Evolutionary conservation across 1,139 yeast species (phyloP).

Genomic region (Kodamaea arcana): DNA sequence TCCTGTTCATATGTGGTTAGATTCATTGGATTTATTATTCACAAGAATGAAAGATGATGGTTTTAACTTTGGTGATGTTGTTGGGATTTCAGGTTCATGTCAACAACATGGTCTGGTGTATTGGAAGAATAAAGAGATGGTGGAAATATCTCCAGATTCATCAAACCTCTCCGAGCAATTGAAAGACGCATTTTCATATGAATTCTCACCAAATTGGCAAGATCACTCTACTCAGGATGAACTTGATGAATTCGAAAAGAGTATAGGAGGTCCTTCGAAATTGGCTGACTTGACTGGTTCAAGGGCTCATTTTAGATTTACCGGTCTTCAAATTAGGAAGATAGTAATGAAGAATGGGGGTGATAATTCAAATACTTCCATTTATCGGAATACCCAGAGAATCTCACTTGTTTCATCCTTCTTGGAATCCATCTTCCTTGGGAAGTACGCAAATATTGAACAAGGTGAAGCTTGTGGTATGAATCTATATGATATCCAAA

Average conservation of each 20-base stretch:
- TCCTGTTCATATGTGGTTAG: constrained; percentile 91
- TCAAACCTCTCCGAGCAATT: constrained; percentile 52
- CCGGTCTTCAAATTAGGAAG: constrained; percentile 85
- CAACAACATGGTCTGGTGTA: constrained; percentile 92
- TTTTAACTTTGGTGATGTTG: constrained; percentile 60
- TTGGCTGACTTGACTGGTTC: constrained; percentile 77
- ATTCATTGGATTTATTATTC: constrained; percentile 68
- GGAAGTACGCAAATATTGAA: constrained; percentile 62
- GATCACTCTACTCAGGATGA: constrained; percentile 83
- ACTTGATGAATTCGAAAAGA: constrained; percentile 55
- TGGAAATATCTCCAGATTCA: constrained; percentile 3
- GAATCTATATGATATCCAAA: constrained; percentile 70
- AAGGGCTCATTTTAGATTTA: constrained; percentile 83
- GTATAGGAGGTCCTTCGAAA: constrained; percentile 50
- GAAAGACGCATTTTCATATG: constrained; percentile 51
- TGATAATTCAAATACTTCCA: constrained; percentile 34
- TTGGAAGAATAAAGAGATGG: constrained; percentile 36
- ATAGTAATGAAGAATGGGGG: constrained; percentile 55
- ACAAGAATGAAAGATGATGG: constrained; percentile 45
- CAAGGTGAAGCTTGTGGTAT: constrained; percentile 90
- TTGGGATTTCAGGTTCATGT: constrained; percentile 78
- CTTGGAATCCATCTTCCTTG: constrained; percentile 66
- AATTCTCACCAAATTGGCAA: constrained; percentile 88
- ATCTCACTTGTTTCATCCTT: constrained; percentile 80
- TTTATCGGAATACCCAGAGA: constrained; percentile 53